Base-by-base conservation (phyloP, 805 yeast genomes). In the Ogataea philodendri region DNA sequence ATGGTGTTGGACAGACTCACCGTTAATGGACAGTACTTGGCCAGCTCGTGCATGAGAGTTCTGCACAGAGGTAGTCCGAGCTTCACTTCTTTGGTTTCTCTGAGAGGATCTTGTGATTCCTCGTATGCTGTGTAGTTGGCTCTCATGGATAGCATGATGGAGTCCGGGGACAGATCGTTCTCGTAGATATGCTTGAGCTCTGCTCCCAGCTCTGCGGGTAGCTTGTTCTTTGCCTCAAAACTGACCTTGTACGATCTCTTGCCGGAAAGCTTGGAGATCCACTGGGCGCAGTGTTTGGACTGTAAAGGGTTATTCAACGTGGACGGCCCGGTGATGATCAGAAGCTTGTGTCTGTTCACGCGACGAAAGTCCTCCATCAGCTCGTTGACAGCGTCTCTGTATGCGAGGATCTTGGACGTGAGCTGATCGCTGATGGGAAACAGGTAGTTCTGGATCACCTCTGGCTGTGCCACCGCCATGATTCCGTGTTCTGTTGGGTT, bases 1-100 rank as follows among this genome's bases (percentile, higher is more conserved):
- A 74, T 59, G 2, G 74, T 69, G 49, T 72, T 76, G 15, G 68
- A 57, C 32, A 68, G 51, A 37, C 66, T 68, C 9, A 71, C 71
- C 2, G 67, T 70, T 13, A 74, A 45, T 2, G 78, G 75, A 40
- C 69, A 60, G 26, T 59, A 55, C 29, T 59, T 62, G 3, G 72
- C 69, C 31, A 72, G 48, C 37, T 65, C 67, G 27, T 60, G 52
- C 15, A 69, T 46, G 27, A 68, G 44, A 3, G 64, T 57, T 16
- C 75, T 53, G 45, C 68, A 63, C 19, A 52, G 45, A 2, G 73
- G 69, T 24, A 71, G 52, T 2, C 74, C 74, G 11, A 62, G 53
- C 15, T 44, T 49, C 14, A 65, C 60, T 46, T 63, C 69, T 39
- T 26, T 41, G 9, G 46, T 34, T 24, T 35, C 17, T 9, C 26